A percentile compares a stretch with the other conserved stretches of the same genome.
Evolutionary conservation across 257 asterid species (phyloP).

Genomic region (Phtheirospermum japonicum): DNA sequence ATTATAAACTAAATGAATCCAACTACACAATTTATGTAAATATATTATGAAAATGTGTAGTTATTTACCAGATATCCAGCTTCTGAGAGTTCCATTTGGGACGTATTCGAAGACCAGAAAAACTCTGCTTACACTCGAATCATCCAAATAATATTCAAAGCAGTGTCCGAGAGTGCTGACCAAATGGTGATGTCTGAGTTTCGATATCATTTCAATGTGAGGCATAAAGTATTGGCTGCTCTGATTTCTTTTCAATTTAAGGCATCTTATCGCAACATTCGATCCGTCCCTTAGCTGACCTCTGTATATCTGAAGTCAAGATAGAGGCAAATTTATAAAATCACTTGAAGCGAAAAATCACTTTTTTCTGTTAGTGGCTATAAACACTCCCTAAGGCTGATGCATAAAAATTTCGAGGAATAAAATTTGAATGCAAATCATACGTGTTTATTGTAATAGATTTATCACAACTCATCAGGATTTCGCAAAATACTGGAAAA

Average conservation of each 20-base stretch:
- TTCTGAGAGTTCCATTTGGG: constrained; percentile 77
- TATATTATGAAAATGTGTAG: no score
- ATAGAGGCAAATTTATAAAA: constrained; percentile 9
- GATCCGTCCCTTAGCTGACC: constrained; percentile 76
- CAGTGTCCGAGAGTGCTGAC: constrained; percentile 91
- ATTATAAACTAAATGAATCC: no score
- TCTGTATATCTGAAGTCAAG: constrained; percentile 60
- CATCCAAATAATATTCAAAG: constrained; percentile 81
- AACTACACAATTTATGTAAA: no score
- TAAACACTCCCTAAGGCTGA: no score
- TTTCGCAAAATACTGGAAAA: no score
- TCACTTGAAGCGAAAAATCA: no score
- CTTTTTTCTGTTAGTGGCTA: no score
- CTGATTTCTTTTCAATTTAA: constrained; percentile 56
- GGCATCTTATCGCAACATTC: constrained; percentile 60
- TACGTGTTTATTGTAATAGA: no score
- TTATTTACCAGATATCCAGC: constrained; percentile 77
- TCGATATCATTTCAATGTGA: constrained; percentile 67
- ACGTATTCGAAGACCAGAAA: constrained; percentile 78
- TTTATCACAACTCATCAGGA: no score
- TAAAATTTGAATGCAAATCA: no score
- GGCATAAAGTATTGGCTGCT: constrained; percentile 64
- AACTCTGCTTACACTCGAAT: constrained; percentile 74
- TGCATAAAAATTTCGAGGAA: no score
- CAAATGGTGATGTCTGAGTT: constrained; percentile 80